A percentile compares a stretch with the other conserved stretches of the same genome.
phyloP scores from a whole-genome alignment of 495 filamentous ascomycete species.

The Daldinia caldariorum region DNA sequence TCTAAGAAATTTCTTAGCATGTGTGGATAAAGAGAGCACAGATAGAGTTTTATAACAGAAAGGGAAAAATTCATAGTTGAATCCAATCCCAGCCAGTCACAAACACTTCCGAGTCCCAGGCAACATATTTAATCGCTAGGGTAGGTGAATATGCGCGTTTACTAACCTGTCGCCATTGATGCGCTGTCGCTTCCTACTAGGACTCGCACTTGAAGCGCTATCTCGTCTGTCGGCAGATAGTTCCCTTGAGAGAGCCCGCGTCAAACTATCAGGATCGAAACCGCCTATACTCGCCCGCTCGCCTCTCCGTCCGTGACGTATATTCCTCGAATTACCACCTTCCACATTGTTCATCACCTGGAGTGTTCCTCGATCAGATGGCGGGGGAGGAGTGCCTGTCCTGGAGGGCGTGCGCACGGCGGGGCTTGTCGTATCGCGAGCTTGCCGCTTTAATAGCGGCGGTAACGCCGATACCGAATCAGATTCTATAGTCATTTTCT shows the following conservation, averaged over 20 bases:
- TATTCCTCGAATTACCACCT: conserved; percentile 38
- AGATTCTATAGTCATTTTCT: conserved; percentile 52
- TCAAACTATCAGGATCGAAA: conserved; percentile 52
- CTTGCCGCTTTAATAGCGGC: conserved; percentile 51
- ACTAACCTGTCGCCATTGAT: conserved; percentile 82
- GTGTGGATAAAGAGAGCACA: background rate
- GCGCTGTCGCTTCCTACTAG: conserved; percentile 85
- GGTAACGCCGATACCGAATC: conserved; percentile 44
- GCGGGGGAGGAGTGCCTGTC: conserved; percentile 53
- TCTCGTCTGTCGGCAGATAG: conserved; percentile 61
- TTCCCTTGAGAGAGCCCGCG: conserved; percentile 48
- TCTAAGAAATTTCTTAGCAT: conserved; percentile 59
- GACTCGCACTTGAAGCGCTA: conserved; percentile 77
- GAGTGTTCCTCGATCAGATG: conserved; percentile 48
- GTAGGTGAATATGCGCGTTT: background rate
- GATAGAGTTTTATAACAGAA: background rate
- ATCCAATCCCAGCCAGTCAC: background rate
- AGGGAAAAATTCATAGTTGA: background rate
- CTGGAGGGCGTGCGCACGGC: conserved; percentile 48
- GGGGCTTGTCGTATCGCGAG: conserved; percentile 48
- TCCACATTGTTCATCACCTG: conserved; percentile 49
- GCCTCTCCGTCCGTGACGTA: conserved; percentile 43
- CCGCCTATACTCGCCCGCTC: conserved; percentile 42
- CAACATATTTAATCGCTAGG: background rate
- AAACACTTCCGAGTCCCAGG: background rate